Percentiles rank a stretch among this genome's conserved stretches.
These are phyloP conservation scores for Pseudozyma sp. DNA, from an alignment of 1,284 basidiomycete species.

Conservation along the genomic window DNA sequence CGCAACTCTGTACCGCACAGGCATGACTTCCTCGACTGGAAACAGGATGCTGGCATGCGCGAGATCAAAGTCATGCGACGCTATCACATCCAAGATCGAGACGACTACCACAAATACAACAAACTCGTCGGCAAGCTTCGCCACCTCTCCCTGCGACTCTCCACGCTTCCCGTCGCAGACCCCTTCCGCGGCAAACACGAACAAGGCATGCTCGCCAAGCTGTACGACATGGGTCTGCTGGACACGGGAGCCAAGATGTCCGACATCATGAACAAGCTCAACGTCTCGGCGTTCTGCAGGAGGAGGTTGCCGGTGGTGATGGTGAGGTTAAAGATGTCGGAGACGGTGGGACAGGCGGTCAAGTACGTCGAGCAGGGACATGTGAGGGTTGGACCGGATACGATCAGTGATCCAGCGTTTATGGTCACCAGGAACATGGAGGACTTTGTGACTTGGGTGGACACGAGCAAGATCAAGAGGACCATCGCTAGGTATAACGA, in stretches of 20 bases:
- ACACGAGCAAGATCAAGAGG: constrained; percentile 95
- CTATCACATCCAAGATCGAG: constrained; percentile 79
- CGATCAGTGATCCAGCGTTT: constrained; percentile 95
- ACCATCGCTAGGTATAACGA: constrained; percentile 97
- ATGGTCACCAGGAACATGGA: constrained; percentile 94
- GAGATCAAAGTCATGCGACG: constrained; percentile 95
- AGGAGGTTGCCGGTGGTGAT: constrained; percentile 91
- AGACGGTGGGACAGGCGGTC: constrained; percentile 95
- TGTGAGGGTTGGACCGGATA: constrained; percentile 94
- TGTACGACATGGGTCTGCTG: constrained; percentile 97
- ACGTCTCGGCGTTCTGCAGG: constrained; percentile 92
- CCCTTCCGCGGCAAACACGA: constrained; percentile 89
- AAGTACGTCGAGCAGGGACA: constrained; percentile 99
- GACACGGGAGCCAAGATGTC: constrained; percentile 72
- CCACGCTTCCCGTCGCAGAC: constrained; percentile 88
- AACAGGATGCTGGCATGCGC: constrained; percentile 89
- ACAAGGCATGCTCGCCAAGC: constrained; percentile 86
- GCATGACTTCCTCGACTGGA: constrained; percentile 80
- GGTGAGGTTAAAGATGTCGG: constrained; percentile 92
- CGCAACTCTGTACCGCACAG: constrained; percentile 17
- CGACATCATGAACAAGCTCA: constrained; percentile 79
- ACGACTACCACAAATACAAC: constrained; percentile 99
- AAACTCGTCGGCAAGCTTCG: constrained; percentile 90
- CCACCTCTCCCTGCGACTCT: constrained; percentile 85
- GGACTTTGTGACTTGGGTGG: constrained; percentile 99